Evolutionary conservation across 225 moss, liverwort and hornwort species (phyloP).

Genomic region (Pseudoscleropodium purum): DNA sequence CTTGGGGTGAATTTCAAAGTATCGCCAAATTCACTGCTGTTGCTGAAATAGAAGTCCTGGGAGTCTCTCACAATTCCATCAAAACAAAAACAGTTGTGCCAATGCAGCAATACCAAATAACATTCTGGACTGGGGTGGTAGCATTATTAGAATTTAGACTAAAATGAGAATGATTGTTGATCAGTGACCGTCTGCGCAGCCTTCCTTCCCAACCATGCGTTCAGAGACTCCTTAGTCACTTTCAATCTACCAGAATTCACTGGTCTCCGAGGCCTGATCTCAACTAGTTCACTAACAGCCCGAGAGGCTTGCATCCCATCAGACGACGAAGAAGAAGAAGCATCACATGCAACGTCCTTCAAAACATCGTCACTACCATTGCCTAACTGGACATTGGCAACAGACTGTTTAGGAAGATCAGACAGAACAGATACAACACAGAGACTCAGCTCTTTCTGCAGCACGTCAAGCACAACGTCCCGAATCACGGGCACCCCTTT

Average conservation of each 20-base stretch:
- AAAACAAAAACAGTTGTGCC: neutral
- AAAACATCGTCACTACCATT: neutral
- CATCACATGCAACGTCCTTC: neutral
- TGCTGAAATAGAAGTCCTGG: neutral
- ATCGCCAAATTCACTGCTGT: neutral
- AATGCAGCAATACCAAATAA: neutral
- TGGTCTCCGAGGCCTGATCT: slow-evolving; percentile 51
- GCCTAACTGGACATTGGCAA: neutral
- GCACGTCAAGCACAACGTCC: slow-evolving; percentile 56
- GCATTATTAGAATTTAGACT: neutral
- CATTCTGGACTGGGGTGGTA: neutral
- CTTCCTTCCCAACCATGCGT: slow-evolving; percentile 66
- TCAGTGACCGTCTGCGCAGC: slow-evolving; percentile 2
- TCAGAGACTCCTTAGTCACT: slow-evolving; percentile 62
- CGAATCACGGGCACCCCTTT: slow-evolving; percentile 63
- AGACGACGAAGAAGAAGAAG: neutral
- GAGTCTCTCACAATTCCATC: neutral
- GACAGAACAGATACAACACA: slow-evolving; percentile 36
- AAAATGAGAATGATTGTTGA: slow-evolving; percentile 3
- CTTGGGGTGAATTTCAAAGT: neutral
- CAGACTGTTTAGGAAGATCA: slow-evolving; percentile 10
- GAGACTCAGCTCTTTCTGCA: slow-evolving; percentile 69
- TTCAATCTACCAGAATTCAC: slow-evolving; percentile 78
- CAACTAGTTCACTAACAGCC: neutral
- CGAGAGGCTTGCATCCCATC: neutral